These are phyloP conservation scores for Geotrichum macrosporum DNA, from an alignment of 1,139 yeast genomes.

Conservation along the genomic window DNA sequence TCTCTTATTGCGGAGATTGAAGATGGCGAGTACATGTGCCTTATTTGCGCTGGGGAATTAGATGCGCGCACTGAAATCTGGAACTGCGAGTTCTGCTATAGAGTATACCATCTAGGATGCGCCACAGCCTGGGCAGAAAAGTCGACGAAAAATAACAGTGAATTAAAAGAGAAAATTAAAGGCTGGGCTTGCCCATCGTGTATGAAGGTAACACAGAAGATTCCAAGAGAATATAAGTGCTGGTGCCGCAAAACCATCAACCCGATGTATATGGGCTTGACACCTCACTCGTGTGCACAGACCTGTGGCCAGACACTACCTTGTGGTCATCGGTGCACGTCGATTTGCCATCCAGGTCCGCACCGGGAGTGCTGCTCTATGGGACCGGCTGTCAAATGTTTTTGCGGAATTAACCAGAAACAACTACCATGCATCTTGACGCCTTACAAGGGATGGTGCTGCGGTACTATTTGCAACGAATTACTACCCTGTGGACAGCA, in stretches of 20 bases:
- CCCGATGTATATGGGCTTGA: constrained; percentile 56
- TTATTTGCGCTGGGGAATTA: constrained; percentile 80
- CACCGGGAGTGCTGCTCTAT: constrained; percentile 78
- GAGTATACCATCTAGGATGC: constrained; percentile 80
- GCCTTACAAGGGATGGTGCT: constrained; percentile 69
- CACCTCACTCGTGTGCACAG: constrained; percentile 89
- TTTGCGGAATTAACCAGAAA: constrained; percentile 63
- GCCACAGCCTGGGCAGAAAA: constrained; percentile 76
- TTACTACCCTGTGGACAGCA: constrained; percentile 70
- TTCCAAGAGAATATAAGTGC: constrained; percentile 66
- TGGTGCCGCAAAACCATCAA: constrained; percentile 84
- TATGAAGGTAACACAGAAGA: constrained; percentile 49
- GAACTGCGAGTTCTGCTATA: constrained; percentile 66
- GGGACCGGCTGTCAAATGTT: constrained; percentile 65
- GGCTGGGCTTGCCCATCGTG: constrained; percentile 91
- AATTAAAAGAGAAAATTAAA: constrained; percentile 30
- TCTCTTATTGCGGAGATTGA: constrained; percentile 50
- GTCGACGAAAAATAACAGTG: constrained; percentile 36
- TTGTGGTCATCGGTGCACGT: constrained; percentile 73
- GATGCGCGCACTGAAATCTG: constrained; percentile 64
- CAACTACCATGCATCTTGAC: constrained; percentile 73
- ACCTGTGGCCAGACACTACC: constrained; percentile 57
- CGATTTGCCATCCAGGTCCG: constrained; percentile 84
- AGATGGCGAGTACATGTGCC: constrained; percentile 66
- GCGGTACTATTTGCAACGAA: constrained; percentile 58